These are phyloP conservation scores for Verticillium zaregamsianum DNA, from an alignment of 2,329 filamentous ascomycete genomes.

Conservation along the genomic window DNA sequence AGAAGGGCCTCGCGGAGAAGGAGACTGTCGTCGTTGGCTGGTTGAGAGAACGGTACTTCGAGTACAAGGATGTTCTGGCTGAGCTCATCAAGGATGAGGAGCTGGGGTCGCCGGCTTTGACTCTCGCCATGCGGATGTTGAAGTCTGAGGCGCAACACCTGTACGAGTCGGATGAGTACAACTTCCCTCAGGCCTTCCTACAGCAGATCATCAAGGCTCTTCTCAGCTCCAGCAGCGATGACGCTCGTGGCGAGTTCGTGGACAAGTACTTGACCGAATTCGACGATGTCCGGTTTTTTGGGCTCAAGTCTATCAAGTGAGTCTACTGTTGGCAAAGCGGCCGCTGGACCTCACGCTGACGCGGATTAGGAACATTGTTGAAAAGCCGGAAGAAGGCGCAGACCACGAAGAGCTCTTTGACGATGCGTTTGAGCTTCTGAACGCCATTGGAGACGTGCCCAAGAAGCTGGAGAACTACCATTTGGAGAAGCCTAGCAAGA, in stretches of 20 bases:
- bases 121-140: conserved; percentile 76
- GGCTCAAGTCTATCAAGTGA: conserved; percentile 70
- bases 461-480: conserved; percentile 68
- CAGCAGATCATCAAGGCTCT: conserved; percentile 59
- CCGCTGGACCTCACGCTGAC: conserved; percentile 8
- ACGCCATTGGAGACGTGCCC: conserved; percentile 67
- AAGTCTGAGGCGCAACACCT: conserved; percentile 71
- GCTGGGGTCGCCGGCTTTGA: conserved; percentile 67
- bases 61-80: conserved; percentile 64
- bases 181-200: conserved; percentile 67
- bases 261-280: conserved; percentile 75
- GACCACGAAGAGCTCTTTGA: conserved; percentile 40
- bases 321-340: conserved; percentile 21
- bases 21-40: conserved; percentile 72
- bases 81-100: conserved; percentile 58
- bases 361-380: conserved; percentile 25
- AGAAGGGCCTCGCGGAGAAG: conserved; percentile 63
- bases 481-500: conserved; percentile 59
- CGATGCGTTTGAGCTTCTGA: conserved; percentile 58
- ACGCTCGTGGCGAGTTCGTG: conserved; percentile 67
- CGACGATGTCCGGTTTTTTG: conserved; percentile 82
- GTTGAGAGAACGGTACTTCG: conserved; percentile 70
- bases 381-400: conserved; percentile 12
- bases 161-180: conserved; percentile 57
- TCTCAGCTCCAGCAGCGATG: conserved; percentile 52